These are phyloP conservation scores for Fraxinus americana DNA, from an alignment of 257 asterid genomes.

Conservation along the genomic window DNA sequence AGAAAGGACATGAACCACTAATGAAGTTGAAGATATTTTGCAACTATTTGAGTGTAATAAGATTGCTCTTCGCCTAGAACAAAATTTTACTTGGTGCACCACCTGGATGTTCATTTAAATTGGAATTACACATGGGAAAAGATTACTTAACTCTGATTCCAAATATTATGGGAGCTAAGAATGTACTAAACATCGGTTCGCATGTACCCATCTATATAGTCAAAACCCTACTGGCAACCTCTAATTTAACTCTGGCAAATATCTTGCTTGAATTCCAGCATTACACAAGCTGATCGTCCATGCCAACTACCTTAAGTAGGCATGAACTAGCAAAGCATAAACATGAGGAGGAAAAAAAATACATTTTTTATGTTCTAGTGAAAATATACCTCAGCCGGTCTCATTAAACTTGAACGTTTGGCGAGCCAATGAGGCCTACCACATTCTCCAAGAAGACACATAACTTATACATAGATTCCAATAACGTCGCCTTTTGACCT, in stretches of 20 bases:
- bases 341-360: not conserved
- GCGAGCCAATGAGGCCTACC: conserved; percentile 51
- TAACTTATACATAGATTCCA: too few species aligned
- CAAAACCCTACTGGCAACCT: not conserved
- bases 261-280: conserved; percentile 9
- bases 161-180: not conserved
- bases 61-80: not conserved
- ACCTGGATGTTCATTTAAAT: not conserved
- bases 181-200: not conserved
- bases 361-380: not conserved
- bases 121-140: not conserved
- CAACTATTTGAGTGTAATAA: conserved; percentile 9
- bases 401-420: conserved; percentile 67
- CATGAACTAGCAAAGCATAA: not conserved
- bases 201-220: not conserved
- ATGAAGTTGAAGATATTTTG: not conserved
- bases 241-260: not conserved
- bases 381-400: conserved; percentile 80
- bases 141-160: not conserved
- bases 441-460: conserved; percentile 42
- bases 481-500: too few species aligned
- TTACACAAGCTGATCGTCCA: not conserved
- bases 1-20: not conserved
- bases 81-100: not conserved
- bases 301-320: not conserved